Evolutionary conservation across 768 basidiomycete genomes (phyloP), one percentile per base, ranked within the genome.

Genomic region (Cystobasidium onofrii): DNA sequence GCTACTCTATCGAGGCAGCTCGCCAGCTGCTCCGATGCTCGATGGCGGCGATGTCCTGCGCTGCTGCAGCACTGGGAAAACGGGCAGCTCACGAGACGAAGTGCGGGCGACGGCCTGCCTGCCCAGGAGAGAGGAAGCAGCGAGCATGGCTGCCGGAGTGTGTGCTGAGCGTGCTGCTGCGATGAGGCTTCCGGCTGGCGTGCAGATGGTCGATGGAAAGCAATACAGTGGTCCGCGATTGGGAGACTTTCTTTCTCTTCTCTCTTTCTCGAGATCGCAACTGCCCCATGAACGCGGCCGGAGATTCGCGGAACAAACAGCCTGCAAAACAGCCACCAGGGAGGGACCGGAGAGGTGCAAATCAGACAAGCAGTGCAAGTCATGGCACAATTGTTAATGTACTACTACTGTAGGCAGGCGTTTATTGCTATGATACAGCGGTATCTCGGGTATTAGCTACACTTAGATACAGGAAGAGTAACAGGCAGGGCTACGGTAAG

Each of bases 91-190:
- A 60, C 57, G 57, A 60, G 57, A 60, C 29, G 57, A 29, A 20
- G 57, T 29, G 57, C 57, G 57, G 33, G 33, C 57, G 33, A 60
- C 33, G 13, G 57, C 57, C 57, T 60, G 57, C 57, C 57, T 60
- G 57, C 57, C 33, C 57, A 60, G 27, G 29, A 60, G 57, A 13
- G 57, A 60, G 33, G 57, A 29, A 15, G 27, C 57, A 60, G 57
- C 57, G 25, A 60, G 57, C 57, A 60, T 60, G 52, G 18, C 52
- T 54, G 29, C 3, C 20, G 46, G 3, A 20, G 18, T 50, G 46
- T 43, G 18, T 50, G 46, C 46, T 43, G n/a, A 50, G 46, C 46
- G 39, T 39, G 39, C 39, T 39, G 39, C 39, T 39, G 39, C 7
- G 39, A 6, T 39, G 39, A 15, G 39, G 39, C 39, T 39, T 39